Conservation (phyloP, 192 early-diverging fungal genomes). For the Jimgerdemannia flammicorona region DNA sequence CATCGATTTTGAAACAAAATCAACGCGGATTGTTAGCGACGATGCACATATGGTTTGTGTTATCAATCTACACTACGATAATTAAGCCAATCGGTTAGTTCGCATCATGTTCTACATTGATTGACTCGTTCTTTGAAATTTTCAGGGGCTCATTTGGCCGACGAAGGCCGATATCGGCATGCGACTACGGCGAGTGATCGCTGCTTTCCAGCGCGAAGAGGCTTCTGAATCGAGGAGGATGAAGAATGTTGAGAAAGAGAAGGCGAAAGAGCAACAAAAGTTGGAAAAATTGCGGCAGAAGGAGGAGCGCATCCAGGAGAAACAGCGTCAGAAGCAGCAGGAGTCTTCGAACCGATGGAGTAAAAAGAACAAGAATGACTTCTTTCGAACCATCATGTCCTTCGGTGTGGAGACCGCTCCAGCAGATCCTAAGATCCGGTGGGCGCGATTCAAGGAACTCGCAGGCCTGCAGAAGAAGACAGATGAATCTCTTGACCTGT, state of each 20-base stretch:
- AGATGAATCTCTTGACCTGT: constrained; percentile 61
- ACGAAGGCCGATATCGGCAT: constrained; percentile 60
- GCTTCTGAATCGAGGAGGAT: constrained; percentile 35
- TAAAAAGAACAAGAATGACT: constrained; percentile 50
- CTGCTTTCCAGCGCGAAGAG: constrained; percentile 48
- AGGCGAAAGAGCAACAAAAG: constrained; percentile 30
- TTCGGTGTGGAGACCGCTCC: constrained; percentile 47
- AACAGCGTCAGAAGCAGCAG: constrained; percentile 32
- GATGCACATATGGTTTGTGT: too few relatives aligned
- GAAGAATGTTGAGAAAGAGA: constrained; percentile 36
- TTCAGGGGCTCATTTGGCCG: constrained; percentile 54
- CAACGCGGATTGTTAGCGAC: too few relatives aligned
- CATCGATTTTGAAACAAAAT: too few relatives aligned
- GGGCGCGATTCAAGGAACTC: constrained; percentile 69
- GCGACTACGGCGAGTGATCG: constrained; percentile 53
- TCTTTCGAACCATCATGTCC: constrained; percentile 50
- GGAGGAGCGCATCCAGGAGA: constrained; percentile 37
- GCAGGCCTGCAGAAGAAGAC: constrained; percentile 61
- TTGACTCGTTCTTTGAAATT: too few relatives aligned
- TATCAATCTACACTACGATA: too few relatives aligned
- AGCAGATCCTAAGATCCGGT: constrained; percentile 36
- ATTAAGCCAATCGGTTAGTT: too few relatives aligned
- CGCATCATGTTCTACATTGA: too few relatives aligned
- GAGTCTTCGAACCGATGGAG: constrained; percentile 45
- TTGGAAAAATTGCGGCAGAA: constrained; percentile 37